A percentile compares a stretch with the other conserved stretches of the same genome.
Conservation (phyloP, 2,329 filamentous ascomycete genomes). For the Penicillium crustosum region DNA sequence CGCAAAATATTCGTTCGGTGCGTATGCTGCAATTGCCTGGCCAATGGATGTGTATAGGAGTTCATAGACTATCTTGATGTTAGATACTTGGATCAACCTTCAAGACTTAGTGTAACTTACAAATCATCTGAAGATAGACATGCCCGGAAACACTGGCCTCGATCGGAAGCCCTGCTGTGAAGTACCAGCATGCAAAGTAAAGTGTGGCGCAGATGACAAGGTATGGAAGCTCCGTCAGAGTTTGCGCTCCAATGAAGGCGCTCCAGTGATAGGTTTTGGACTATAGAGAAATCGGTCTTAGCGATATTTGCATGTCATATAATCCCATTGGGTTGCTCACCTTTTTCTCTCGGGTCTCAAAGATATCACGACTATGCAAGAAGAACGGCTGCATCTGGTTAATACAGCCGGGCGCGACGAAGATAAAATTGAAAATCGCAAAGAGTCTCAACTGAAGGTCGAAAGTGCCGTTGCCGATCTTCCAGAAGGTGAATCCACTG, state of each 20-base stretch:
- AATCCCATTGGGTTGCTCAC: slow-evolving; percentile 7
- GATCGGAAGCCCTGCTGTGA: slow-evolving; percentile 51
- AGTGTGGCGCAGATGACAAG: slow-evolving; percentile 47
- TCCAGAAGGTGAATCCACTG: slow-evolving; percentile 64
- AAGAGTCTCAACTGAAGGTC: slow-evolving; percentile 59
- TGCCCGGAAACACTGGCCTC: slow-evolving; percentile 36
- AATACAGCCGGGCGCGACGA: slow-evolving; percentile 59
- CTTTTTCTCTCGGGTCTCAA: slow-evolving; percentile 60
- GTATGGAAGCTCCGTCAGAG: slow-evolving; percentile 50
- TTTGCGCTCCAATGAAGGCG: slow-evolving; percentile 57
- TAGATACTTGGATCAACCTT: not conserved
- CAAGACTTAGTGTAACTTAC: slow-evolving; percentile 18
- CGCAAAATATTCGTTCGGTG: slow-evolving; percentile 61
- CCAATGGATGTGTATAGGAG: slow-evolving; percentile 47
- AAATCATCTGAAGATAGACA: slow-evolving; percentile 43
- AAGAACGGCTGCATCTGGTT: slow-evolving; percentile 62
- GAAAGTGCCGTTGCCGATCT: slow-evolving; percentile 52
- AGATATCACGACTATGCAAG: slow-evolving; percentile 57
- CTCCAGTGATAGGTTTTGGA: slow-evolving; percentile 62
- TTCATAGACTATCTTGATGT: slow-evolving; percentile 39
- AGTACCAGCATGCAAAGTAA: slow-evolving; percentile 59
- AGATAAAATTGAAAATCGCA: slow-evolving; percentile 64
- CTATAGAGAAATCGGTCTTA: slow-evolving; percentile 13
- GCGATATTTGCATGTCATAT: not conserved
- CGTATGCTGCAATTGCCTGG: slow-evolving; percentile 58